Evolutionary conservation across 2,329 filamentous ascomycete species (phyloP).

Genomic region (Penicillium sp.): DNA sequence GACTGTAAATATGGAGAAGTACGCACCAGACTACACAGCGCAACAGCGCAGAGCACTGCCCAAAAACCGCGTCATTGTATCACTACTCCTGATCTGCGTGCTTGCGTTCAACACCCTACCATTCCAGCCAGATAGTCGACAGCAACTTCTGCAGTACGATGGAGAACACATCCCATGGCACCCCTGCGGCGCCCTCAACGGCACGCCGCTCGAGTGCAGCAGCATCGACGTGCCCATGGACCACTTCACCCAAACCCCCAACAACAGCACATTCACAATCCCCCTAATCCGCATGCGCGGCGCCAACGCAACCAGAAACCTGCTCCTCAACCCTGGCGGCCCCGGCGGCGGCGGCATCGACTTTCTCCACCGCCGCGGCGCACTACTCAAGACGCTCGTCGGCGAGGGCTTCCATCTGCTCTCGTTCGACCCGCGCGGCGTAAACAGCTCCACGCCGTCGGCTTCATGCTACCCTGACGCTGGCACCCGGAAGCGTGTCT

Average conservation of each 20-base stretch:
- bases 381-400: constrained; percentile 33
- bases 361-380: constrained; percentile 34
- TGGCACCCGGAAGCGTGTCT: constrained; percentile 27
- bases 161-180: constrained; percentile 38
- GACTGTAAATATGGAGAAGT: too few relatives aligned
- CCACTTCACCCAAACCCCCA: constrained; percentile 37
- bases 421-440: constrained; percentile 47
- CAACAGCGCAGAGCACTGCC: too few relatives aligned
- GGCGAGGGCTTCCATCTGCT: constrained; percentile 47
- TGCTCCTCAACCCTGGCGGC: constrained; percentile 49
- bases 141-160: constrained; percentile 8
- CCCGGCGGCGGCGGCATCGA: constrained; percentile 43
- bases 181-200: constrained; percentile 36
- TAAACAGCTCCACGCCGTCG: constrained; percentile 34
- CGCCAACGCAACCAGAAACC: constrained; percentile 40
- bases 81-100: too few relatives aligned
- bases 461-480: constrained; percentile 41
- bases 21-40: too few relatives aligned
- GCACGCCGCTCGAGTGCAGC: constrained; percentile 41
- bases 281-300: constrained; percentile 46
- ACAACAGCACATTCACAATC: constrained; percentile 41
- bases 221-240: constrained; percentile 47
- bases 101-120: too few relatives aligned
- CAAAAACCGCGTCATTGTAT: too few relatives aligned
- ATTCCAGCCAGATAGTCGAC: too few relatives aligned